Conservation (phyloP, 164 flowering plant species). For the Santalum album region DNA sequence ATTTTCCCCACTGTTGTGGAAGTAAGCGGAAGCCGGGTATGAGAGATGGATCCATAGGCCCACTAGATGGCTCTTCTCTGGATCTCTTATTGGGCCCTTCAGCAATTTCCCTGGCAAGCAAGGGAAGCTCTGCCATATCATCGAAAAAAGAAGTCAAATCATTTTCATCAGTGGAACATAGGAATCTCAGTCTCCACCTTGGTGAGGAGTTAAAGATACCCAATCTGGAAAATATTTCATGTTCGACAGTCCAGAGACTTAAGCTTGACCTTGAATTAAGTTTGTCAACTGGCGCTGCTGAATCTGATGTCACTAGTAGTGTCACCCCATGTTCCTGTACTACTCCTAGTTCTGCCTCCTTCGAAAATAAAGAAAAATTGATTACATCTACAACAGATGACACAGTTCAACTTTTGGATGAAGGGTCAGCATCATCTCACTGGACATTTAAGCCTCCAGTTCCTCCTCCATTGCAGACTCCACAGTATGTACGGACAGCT, state of each 20-base stretch:
- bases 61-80: background rate
- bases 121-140: background rate
- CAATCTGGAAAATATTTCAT: background rate
- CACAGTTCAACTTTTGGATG: background rate
- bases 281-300: background rate
- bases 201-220: background rate
- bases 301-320: conserved; percentile 1
- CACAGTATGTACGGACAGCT: background rate
- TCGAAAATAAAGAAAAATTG: background rate
- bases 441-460: background rate
- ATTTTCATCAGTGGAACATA: background rate
- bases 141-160: background rate
- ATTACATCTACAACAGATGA: background rate
- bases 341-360: background rate
- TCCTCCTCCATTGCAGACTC: background rate
- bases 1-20: background rate
- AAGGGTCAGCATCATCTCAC: conserved; percentile 1
- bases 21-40: background rate
- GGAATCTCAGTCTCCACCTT: background rate
- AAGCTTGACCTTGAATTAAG: conserved; percentile 1
- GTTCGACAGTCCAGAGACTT: background rate
- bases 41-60: background rate
- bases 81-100: background rate
- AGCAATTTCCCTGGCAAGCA: background rate
- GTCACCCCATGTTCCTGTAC: background rate